Evolutionary conservation across 2,329 filamentous ascomycete genomes (phyloP).

Genomic region (Fonsecaea erecta): DNA sequence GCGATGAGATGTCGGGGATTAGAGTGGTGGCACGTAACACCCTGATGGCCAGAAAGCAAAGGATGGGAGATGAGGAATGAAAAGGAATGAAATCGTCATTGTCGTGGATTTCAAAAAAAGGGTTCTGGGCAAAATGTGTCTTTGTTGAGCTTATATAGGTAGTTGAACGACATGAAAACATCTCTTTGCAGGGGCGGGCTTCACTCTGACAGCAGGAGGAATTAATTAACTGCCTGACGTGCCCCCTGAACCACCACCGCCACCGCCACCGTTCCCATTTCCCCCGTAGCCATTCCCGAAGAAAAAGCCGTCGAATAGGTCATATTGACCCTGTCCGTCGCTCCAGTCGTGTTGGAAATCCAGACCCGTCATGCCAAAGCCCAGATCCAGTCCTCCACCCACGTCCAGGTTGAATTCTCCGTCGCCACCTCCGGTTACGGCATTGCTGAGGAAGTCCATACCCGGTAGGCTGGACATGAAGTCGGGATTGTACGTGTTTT

Average conservation of each 20-base stretch:
- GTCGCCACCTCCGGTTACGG: constrained; percentile 38
- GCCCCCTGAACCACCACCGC: neutral
- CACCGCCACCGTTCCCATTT: constrained; percentile 16
- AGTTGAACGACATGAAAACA: neutral
- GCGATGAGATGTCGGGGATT: no score
- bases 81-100: no score
- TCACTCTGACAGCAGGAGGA: neutral
- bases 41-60: no score
- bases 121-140: no score
- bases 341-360: constrained; percentile 54
- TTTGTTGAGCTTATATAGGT: no score
- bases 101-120: no score
- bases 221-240: neutral
- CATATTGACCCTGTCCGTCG: constrained; percentile 49
- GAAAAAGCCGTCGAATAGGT: constrained; percentile 61
- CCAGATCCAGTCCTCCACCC: constrained; percentile 41
- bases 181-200: neutral
- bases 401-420: constrained; percentile 40
- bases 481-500: constrained; percentile 37
- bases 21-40: no score
- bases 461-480: constrained; percentile 38
- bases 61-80: no score
- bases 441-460: constrained; percentile 35
- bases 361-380: constrained; percentile 47
- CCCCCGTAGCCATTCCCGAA: constrained; percentile 49